A percentile compares a stretch with the other conserved stretches of the same genome.
Evolutionary conservation across 2,329 filamentous ascomycete genomes (phyloP).

Genomic region (Ampelomyces quisqualis): DNA sequence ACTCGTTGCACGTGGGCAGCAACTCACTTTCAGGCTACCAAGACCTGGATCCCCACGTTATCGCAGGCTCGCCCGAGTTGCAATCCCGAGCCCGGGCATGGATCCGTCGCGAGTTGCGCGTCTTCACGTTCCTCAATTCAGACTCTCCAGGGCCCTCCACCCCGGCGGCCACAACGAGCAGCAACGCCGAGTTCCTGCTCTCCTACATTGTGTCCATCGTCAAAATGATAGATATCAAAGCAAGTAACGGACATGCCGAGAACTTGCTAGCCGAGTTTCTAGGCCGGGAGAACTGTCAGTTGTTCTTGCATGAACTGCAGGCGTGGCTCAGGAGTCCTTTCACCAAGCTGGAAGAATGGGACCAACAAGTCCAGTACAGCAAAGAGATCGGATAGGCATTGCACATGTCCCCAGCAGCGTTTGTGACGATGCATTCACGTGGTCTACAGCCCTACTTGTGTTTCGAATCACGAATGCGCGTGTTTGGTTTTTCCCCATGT

Average conservation of each 20-base stretch:
- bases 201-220: slow-evolving; percentile 84
- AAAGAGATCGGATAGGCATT: slow-evolving; percentile 16
- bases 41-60: slow-evolving; percentile 67
- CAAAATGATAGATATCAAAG: slow-evolving; percentile 79
- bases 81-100: slow-evolving; percentile 76
- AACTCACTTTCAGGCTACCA: slow-evolving; percentile 76
- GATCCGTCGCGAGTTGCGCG: slow-evolving; percentile 78
- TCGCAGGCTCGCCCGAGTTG: slow-evolving; percentile 65
- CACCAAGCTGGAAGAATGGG: slow-evolving; percentile 72
- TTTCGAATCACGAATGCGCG: not conserved
- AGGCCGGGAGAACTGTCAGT: slow-evolving; percentile 67
- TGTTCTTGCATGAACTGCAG: slow-evolving; percentile 84
- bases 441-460: not conserved
- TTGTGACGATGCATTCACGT: not conserved
- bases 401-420: not conserved
- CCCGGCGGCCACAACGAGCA: slow-evolving; percentile 45
- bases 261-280: slow-evolving; percentile 77
- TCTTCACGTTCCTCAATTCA: slow-evolving; percentile 71
- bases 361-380: slow-evolving; percentile 72
- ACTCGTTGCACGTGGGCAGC: slow-evolving; percentile 78
- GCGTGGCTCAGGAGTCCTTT: slow-evolving; percentile 83
- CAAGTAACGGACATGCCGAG: slow-evolving; percentile 74
- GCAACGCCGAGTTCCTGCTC: slow-evolving; percentile 79
- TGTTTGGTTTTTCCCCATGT: not conserved
- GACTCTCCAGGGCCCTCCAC: slow-evolving; percentile 23